A percentile compares a stretch with the other conserved stretches of the same genome.
These are phyloP conservation scores for Heteromeles arbutifolia DNA, from an alignment of 306 rosid species.

Conservation along the genomic window DNA sequence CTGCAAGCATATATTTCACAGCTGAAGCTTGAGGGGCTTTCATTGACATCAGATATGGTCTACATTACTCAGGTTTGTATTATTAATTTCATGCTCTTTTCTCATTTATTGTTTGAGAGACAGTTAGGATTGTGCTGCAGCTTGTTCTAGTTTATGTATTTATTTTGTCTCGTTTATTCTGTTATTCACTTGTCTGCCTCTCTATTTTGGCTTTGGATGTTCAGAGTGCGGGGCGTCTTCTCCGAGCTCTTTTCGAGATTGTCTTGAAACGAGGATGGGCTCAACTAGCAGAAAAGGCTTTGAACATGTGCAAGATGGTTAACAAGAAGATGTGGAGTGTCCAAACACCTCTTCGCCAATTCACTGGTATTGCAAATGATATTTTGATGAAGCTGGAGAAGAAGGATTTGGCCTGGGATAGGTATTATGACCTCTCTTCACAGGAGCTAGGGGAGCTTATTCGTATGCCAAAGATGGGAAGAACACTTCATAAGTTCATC, in stretches of 20 bases:
- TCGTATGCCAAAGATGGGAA: slow-evolving; percentile 79
- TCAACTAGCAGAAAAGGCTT: slow-evolving; percentile 82
- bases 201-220: neutral
- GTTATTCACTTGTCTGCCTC: neutral
- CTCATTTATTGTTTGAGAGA: neutral
- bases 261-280: slow-evolving; percentile 94
- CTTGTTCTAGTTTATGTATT: neutral
- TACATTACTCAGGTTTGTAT: slow-evolving; percentile 82
- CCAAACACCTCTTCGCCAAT: slow-evolving; percentile 90
- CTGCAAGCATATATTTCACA: slow-evolving; percentile 91
- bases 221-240: slow-evolving; percentile 95
- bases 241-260: slow-evolving; percentile 95
- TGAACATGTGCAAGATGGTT: slow-evolving; percentile 91
- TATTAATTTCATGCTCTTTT: neutral
- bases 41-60: slow-evolving; percentile 92
- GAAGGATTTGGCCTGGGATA: slow-evolving; percentile 94
- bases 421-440: slow-evolving; percentile 84
- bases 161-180: neutral
- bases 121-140: neutral
- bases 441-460: slow-evolving; percentile 93
- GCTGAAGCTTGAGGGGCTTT: slow-evolving; percentile 89
- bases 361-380: slow-evolving; percentile 66
- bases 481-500: slow-evolving; percentile 70
- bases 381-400: slow-evolving; percentile 76
- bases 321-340: slow-evolving; percentile 91